phyloP scores from a whole-genome alignment of 208 protist species.

The Crithidia sp. region DNA sequence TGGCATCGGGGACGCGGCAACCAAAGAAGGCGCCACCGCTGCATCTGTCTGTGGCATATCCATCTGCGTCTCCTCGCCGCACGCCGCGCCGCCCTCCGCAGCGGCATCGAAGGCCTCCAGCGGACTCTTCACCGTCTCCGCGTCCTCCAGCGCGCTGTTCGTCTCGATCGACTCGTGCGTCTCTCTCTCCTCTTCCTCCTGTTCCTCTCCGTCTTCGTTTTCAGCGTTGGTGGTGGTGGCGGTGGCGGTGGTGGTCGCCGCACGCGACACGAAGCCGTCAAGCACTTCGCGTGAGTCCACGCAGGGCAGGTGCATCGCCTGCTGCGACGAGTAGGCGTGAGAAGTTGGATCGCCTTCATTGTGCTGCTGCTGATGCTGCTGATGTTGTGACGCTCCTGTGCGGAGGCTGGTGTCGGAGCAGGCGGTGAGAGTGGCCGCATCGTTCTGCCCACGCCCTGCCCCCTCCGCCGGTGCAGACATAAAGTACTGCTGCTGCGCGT shows the following conservation, averaged over 20 bases:
- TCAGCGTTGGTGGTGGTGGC: background rate
- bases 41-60: background rate
- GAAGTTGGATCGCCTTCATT: background rate
- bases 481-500: background rate
- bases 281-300: slow-evolving; percentile 20
- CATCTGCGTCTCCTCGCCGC: no score
- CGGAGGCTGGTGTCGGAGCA: background rate
- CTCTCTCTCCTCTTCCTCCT: no score
- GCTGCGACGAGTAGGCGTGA: background rate
- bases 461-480: no score
- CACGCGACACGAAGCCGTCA: background rate
- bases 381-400: background rate
- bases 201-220: background rate
- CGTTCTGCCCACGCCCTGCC: no score
- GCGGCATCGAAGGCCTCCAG: background rate
- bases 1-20: background rate
- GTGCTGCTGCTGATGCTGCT: background rate
- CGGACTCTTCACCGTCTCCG: background rate
- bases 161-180: background rate
- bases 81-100: no score
- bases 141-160: slow-evolving; percentile 3
- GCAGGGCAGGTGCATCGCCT: slow-evolving; percentile 23
- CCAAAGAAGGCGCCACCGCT: background rate
- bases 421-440: no score
- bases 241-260: background rate